These are phyloP conservation scores for Solanum gracilifrons DNA, from an alignment of 257 asterid genomes.

Conservation along the genomic window DNA sequence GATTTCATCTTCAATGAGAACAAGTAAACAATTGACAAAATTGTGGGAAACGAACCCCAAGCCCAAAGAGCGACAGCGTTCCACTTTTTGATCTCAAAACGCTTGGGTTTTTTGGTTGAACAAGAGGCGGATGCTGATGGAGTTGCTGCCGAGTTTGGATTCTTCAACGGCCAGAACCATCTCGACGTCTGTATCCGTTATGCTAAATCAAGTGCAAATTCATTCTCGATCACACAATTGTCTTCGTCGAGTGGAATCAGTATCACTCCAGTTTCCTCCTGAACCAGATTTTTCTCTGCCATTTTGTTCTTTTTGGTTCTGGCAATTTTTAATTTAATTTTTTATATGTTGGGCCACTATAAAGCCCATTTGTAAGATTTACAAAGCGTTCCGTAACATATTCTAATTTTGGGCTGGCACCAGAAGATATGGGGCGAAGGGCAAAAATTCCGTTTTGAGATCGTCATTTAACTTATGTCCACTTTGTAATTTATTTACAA, in stretches of 20 bases:
- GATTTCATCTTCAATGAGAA: not conserved
- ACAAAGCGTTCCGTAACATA: not conserved
- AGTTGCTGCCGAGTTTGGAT: constrained; percentile 46
- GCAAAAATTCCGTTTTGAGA: not conserved
- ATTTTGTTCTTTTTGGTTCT: not conserved
- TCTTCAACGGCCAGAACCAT: constrained; percentile 66
- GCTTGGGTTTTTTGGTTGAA: constrained; percentile 49
- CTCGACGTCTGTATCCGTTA: constrained; percentile 47
- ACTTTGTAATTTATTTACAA: not conserved
- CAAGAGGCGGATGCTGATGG: constrained; percentile 13
- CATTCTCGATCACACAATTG: not conserved
- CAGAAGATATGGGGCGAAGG: not conserved
- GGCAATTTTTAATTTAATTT: too few species aligned
- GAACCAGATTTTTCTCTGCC: too few species aligned
- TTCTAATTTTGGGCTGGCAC: not conserved
- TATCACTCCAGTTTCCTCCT: not conserved
- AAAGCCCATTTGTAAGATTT: not conserved
- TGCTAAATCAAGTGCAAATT: constrained; percentile 3
- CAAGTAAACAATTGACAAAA: not conserved
- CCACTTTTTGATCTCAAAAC: constrained; percentile 82
- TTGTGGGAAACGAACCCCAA: constrained; percentile 42
- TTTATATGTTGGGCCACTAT: not conserved
- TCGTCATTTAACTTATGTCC: not conserved
- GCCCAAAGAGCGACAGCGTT: constrained; percentile 93
- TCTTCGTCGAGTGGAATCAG: not conserved